A percentile compares a stretch with the other conserved stretches of the same genome.
These are phyloP conservation scores for Stephania cephalantha DNA, from an alignment of 164 flowering plant species.

Conservation along the genomic window DNA sequence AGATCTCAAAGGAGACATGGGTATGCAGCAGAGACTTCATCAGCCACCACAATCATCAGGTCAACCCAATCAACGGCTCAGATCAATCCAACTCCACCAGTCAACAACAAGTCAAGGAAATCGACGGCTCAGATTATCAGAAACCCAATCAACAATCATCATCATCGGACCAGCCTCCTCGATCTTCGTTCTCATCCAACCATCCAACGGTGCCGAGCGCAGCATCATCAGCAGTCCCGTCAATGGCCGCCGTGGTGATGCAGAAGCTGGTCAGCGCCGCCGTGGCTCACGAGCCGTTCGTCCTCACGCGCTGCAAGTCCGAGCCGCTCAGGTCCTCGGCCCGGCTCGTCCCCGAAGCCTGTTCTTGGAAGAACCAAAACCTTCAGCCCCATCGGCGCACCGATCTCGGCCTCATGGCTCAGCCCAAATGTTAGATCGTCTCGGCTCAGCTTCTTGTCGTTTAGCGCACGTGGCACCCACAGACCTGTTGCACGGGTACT, in stretches of 20 bases:
- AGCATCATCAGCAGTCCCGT: conserved; percentile 9
- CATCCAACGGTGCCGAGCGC: conserved; percentile 20
- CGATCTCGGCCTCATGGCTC: not conserved
- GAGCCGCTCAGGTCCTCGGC: conserved; percentile 79
- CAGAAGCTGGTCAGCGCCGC: conserved; percentile 62
- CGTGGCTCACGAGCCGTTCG: conserved; percentile 71
- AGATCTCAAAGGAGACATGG: conserved; percentile 98
- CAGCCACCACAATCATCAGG: conserved; percentile 23
- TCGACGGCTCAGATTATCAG: conserved; percentile 21
- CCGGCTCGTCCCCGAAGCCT: conserved; percentile 28
- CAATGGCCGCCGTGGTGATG: conserved; percentile 61
- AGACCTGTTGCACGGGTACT: not conserved
- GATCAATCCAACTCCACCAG: conserved; percentile 22
- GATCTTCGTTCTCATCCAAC: conserved; percentile 48
- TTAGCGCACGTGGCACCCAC: not conserved
- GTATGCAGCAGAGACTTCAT: conserved; percentile 79
- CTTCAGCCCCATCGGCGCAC: conserved; percentile 1
- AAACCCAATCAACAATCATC: not conserved
- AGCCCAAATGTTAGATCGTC: not conserved
- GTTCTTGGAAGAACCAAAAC: conserved; percentile 4
- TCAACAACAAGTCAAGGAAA: conserved; percentile 16
- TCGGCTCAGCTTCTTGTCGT: not conserved
- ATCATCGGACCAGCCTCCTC: not conserved
- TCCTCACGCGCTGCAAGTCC: conserved; percentile 86
- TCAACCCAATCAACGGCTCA: conserved; percentile 12